These are phyloP conservation scores for Candida nonsorbophila DNA, from an alignment of 805 yeast genomes.

Conservation along the genomic window DNA sequence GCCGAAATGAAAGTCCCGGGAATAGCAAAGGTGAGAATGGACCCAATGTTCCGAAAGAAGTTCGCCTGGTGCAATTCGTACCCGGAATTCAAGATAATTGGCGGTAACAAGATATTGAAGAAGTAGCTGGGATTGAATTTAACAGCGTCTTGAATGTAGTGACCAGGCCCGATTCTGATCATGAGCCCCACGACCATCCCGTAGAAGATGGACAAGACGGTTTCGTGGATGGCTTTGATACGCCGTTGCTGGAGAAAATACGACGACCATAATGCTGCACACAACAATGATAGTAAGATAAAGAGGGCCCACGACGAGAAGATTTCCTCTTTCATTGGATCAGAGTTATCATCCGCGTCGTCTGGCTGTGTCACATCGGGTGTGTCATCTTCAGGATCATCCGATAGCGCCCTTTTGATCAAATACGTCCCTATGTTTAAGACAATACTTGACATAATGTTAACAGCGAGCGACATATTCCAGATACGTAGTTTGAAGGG, in stretches of 20 bases:
- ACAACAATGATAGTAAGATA: conserved; percentile 71
- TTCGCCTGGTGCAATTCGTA: conserved; percentile 95
- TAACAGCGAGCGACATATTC: too few species aligned
- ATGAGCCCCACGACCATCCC: conserved; percentile 95
- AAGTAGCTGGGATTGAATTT: conserved; percentile 92
- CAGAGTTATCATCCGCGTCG: conserved; percentile 49
- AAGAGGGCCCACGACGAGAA: conserved; percentile 97
- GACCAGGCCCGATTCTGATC: conserved; percentile 90
- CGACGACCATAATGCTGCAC: conserved; percentile 91
- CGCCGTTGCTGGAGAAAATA: conserved; percentile 87
- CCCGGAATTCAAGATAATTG: conserved; percentile 93
- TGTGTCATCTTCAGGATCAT: conserved; percentile 30
- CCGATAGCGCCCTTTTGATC: conserved; percentile 25
- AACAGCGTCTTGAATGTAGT: conserved; percentile 93
- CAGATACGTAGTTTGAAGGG: too few species aligned
- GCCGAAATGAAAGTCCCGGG: conserved; percentile 96
- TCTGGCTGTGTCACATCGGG: conserved; percentile 45
- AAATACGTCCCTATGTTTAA: conserved; percentile 21
- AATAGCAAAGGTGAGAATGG: conserved; percentile 89
- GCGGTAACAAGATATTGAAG: conserved; percentile 91
- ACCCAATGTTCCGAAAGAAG: conserved; percentile 86
- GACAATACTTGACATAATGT: conserved; percentile 19
- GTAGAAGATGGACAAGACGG: conserved; percentile 90
- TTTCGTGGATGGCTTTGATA: conserved; percentile 95
- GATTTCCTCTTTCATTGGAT: conserved; percentile 90